Evolutionary conservation across 2,329 filamentous ascomycete species (phyloP).

Genomic region (Ophiostoma himal-ulmi): DNA sequence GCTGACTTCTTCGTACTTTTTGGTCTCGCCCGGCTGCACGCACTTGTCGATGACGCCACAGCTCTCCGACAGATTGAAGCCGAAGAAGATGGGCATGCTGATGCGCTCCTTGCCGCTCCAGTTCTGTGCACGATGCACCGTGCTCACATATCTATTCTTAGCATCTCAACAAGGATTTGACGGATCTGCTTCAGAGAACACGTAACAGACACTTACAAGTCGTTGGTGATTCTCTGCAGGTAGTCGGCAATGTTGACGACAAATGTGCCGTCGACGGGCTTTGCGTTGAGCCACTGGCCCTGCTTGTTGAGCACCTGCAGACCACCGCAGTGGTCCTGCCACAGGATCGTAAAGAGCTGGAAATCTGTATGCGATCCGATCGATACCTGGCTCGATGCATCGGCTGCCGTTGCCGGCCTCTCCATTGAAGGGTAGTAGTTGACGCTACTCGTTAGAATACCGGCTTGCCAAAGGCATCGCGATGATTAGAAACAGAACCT

Average conservation of each 20-base stretch:
- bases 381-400: conserved; percentile 32
- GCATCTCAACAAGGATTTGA: not conserved
- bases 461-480: not conserved
- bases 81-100: conserved; percentile 25
- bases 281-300: conserved; percentile 14
- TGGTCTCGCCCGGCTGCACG: conserved; percentile 19
- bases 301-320: conserved; percentile 17
- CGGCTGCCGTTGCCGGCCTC: conserved; percentile 23
- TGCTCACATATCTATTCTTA: conserved; percentile 20
- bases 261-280: conserved; percentile 8
- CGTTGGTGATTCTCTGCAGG: conserved; percentile 25
- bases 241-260: conserved; percentile 27
- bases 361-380: conserved; percentile 58
- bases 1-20: conserved; percentile 22
- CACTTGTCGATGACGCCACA: conserved; percentile 28
- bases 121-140: conserved; percentile 24
- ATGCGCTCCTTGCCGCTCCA: conserved; percentile 21
- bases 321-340: conserved; percentile 11
- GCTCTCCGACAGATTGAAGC: conserved; percentile 23
- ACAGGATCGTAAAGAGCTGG: conserved; percentile 15
- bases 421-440: conserved; percentile 37
- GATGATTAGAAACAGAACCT: not conserved
- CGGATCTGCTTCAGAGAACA: not conserved
- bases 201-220: not conserved
- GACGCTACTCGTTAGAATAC: conserved; percentile 26